Conservation (phyloP, 768 basidiomycete species). For the Trametes maxima region DNA sequence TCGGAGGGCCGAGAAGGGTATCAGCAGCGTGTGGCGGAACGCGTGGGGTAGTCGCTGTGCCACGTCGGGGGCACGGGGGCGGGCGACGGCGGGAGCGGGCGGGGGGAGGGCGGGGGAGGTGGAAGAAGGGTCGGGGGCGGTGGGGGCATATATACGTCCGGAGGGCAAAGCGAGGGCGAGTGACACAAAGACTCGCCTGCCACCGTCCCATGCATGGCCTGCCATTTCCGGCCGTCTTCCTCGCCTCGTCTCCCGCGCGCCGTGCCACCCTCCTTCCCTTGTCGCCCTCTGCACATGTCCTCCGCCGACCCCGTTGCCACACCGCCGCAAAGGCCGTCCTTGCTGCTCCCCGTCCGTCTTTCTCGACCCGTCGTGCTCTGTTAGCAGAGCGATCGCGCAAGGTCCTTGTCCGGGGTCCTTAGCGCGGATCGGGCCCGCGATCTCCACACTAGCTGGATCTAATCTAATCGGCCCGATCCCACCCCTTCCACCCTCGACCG, state of each 20-base stretch:
- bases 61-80: background rate
- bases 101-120: constrained; percentile 11
- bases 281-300: background rate
- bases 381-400: background rate
- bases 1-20: constrained; percentile 5
- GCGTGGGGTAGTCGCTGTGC: constrained; percentile 8
- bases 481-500: no score
- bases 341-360: background rate
- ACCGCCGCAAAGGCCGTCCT: background rate
- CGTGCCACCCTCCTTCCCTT: constrained; percentile 1
- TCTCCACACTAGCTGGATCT: background rate
- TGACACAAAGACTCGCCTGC: constrained; percentile 17
- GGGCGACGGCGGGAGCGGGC: constrained; percentile 5
- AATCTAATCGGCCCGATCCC: no score
- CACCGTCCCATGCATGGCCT: constrained; percentile 1
- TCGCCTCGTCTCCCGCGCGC: constrained; percentile 10
- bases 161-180: constrained; percentile 15
- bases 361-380: background rate
- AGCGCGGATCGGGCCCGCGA: constrained; percentile 3
- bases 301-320: background rate
- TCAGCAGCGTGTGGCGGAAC: constrained; percentile 2
- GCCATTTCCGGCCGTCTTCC: constrained; percentile 19
- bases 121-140: background rate
- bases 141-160: constrained; percentile 16
- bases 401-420: constrained; percentile 10